Evolutionary conservation across 257 asterid species (phyloP).

Genomic region (Fraxinus pennsylvanica): DNA sequence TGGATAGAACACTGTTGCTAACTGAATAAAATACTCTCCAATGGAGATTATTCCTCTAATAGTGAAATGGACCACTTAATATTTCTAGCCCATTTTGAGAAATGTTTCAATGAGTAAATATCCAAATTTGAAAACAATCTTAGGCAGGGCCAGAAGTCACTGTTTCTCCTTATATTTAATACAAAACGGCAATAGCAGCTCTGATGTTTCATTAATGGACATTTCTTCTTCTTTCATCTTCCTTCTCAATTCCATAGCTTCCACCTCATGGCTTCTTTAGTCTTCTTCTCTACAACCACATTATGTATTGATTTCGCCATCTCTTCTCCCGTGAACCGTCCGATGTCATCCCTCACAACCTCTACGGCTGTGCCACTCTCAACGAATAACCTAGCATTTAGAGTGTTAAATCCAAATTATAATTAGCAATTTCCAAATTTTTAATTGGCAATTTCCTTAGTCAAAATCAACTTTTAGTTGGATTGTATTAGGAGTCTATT

Average conservation of each 20-base stretch:
- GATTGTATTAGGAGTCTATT: no score
- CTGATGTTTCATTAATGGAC: slow-evolving; percentile 23
- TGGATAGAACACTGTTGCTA: no score
- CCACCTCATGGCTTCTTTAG: neutral
- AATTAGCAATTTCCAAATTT: no score
- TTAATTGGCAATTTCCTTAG: no score
- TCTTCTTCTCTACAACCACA: slow-evolving; percentile 14
- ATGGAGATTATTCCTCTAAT: no score
- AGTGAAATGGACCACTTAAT: no score
- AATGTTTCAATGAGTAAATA: no score
- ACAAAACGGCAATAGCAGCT: slow-evolving; percentile 1
- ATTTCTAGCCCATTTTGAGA: no score
- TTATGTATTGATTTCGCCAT: slow-evolving; percentile 5
- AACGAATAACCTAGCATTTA: slow-evolving; percentile 22
- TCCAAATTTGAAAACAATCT: no score
- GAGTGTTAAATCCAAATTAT: no score
- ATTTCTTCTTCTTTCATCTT: slow-evolving; percentile 1
- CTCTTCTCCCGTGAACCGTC: slow-evolving; percentile 17
- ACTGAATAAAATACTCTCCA: no score
- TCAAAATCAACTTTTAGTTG: no score
- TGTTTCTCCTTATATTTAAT: neutral
- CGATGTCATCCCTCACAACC: slow-evolving; percentile 20
- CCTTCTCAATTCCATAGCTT: slow-evolving; percentile 2
- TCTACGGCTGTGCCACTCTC: slow-evolving; percentile 23
- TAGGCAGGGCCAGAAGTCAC: neutral